These are phyloP conservation scores for Epichloe hybrida DNA, from an alignment of 2,329 filamentous ascomycete species.

Conservation along the genomic window DNA sequence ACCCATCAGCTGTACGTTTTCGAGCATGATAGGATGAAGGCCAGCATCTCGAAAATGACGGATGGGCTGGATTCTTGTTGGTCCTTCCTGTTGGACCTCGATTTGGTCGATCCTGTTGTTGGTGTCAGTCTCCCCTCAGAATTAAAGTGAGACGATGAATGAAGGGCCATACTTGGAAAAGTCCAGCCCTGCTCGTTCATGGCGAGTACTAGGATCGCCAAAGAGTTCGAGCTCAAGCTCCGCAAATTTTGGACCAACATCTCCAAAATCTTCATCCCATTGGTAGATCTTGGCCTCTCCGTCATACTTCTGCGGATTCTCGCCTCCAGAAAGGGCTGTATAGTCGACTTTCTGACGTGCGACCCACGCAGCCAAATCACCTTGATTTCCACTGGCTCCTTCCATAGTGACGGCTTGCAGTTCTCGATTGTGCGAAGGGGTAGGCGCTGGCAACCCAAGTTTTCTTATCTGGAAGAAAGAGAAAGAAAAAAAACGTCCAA, in stretches of 20 bases:
- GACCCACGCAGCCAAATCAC: constrained; percentile 24
- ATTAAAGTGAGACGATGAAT: background rate
- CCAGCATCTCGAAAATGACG: constrained; percentile 59
- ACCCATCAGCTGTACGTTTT: constrained; percentile 61
- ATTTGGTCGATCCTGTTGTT: constrained; percentile 38
- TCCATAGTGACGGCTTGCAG: background rate
- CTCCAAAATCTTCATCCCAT: constrained; percentile 76
- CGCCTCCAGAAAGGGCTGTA: constrained; percentile 12
- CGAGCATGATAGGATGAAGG: constrained; percentile 69
- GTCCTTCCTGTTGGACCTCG: constrained; percentile 43
- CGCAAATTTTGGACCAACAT: constrained; percentile 59
- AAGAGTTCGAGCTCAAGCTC: constrained; percentile 70
- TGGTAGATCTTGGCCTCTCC: constrained; percentile 57
- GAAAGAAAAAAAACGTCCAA: background rate
- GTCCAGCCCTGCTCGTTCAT: constrained; percentile 40
- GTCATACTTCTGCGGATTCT: constrained; percentile 26
- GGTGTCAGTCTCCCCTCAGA: background rate
- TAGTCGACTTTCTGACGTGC: constrained; percentile 36
- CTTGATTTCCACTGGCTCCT: background rate
- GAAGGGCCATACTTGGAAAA: constrained; percentile 43
- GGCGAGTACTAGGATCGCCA: constrained; percentile 37
- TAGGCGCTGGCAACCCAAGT: too few relatives aligned
- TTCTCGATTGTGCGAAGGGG: too few relatives aligned
- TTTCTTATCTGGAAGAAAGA: background rate
- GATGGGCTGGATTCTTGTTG: constrained; percentile 35